Evolutionary conservation across 345 rosid species (phyloP).

Genomic region (Aquilaria malaccensis): DNA sequence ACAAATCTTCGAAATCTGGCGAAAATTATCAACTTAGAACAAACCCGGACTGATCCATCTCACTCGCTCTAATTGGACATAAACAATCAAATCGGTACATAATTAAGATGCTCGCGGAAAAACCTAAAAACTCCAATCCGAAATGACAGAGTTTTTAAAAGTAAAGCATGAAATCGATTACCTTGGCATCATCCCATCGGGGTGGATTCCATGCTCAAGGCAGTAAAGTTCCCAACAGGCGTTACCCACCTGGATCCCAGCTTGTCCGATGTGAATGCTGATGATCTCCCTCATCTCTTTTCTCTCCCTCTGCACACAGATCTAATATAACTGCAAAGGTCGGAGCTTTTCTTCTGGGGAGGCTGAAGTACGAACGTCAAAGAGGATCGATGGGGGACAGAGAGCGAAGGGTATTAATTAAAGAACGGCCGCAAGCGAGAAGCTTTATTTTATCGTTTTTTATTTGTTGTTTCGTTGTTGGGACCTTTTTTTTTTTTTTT

Average conservation of each 20-base stretch:
- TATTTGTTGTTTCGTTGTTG: too few species aligned
- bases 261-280: constrained; percentile 69
- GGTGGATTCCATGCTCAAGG: constrained; percentile 71
- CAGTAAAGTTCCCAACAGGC: constrained; percentile 79
- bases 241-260: constrained; percentile 74
- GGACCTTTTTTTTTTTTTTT: neutral
- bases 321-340: neutral
- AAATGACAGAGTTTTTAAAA: neutral
- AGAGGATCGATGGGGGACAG: neutral
- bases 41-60: too few species aligned
- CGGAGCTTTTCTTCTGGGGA: neutral
- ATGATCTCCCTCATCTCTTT: constrained; percentile 53
- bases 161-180: neutral
- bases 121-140: neutral
- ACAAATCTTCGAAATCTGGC: too few species aligned
- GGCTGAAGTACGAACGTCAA: neutral
- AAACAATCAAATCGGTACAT: neutral
- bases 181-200: constrained; percentile 68
- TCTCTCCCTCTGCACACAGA: neutral
- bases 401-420: too few species aligned
- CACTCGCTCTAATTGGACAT: too few species aligned
- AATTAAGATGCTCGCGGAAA: constrained; percentile 1
- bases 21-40: too few species aligned
- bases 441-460: too few species aligned
- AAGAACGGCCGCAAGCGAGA: too few species aligned